Evolutionary conservation across 805 yeast species (phyloP), one percentile per base, ranked within the genome.

Genomic region (Cyberlindnera sargentensis): DNA sequence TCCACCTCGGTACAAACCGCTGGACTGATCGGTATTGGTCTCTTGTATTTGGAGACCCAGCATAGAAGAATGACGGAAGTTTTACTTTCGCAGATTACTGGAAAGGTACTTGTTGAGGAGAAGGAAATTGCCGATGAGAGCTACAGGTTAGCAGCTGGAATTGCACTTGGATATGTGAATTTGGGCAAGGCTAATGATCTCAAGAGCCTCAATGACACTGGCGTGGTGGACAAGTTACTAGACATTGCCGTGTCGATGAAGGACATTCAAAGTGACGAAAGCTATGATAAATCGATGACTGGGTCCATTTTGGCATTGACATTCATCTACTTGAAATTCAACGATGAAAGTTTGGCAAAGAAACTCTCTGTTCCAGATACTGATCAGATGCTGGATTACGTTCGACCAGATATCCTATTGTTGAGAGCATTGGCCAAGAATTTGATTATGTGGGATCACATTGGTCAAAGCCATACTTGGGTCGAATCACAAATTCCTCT

Each of bases 1-100:
- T 77, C 86, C 3, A 66, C 79, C 1, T 72, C 80, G 8, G 95
- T 91, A 6, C 98, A 93, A 60, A 79, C 95, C 0, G 96, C 97
- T 0, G 98, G 97, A 0, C 61, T 91, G 28, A 67, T 93, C 39
- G 96, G 98, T 1, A 78, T 93, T 44, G 99, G 99, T 0, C 66
- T 95, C 42, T 67, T 95, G 6, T 90, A 88, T 55, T 66, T 80
- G 41, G 84, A 76, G 41, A 76, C 88, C 5, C 89, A 81, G 48
- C 95, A 89, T 57, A 73, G 95, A 37, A 71, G 95, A 51, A 85
- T 91, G 89, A 82, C 90, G 44, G 93, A 84, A 46, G 75, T 86
- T 31, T 65, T 90, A 35, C 63, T 84, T 20, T 71, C 84, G 0
- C 96, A 91, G 56, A 67, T 91, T 2, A 72, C 72, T 25, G 73